Evolutionary conservation across 768 basidiomycete genomes (phyloP).

Genomic region (Galerina marginata): DNA sequence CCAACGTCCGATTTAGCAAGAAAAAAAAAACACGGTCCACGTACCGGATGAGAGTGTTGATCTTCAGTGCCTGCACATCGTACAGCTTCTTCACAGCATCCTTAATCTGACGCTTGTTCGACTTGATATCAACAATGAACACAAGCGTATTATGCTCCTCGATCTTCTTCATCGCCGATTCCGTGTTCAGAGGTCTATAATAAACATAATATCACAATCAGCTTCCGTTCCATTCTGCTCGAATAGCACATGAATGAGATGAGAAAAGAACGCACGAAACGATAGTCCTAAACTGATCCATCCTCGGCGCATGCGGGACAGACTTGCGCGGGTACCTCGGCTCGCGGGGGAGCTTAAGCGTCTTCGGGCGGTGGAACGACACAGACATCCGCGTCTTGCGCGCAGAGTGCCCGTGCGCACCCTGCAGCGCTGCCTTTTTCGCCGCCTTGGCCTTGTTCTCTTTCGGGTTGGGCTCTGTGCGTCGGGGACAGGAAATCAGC

Average conservation of each 20-base stretch:
- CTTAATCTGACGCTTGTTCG: slow-evolving; percentile 99
- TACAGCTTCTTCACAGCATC: slow-evolving; percentile 99
- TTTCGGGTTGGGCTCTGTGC: slow-evolving; percentile 42
- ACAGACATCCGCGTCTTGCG: slow-evolving; percentile 88
- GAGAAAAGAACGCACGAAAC: slow-evolving; percentile 63
- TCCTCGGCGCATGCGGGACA: slow-evolving; percentile 87
- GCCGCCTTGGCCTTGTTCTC: slow-evolving; percentile 87
- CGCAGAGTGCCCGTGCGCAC: slow-evolving; percentile 72
- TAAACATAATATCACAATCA: too few species aligned
- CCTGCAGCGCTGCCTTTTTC: slow-evolving; percentile 95
- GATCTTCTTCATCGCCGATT: slow-evolving; percentile 99
- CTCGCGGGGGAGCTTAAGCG: slow-evolving; percentile 79
- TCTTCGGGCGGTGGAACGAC: slow-evolving; percentile 96
- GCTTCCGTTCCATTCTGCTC: not conserved
- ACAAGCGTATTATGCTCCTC: slow-evolving; percentile 99
- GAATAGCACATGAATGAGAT: not conserved
- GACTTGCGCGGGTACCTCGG: slow-evolving; percentile 97
- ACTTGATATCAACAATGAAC: slow-evolving; percentile 92
- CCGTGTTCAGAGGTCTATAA: slow-evolving; percentile 87
- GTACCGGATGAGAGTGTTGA: slow-evolving; percentile 98
- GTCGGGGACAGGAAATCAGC: not conserved
- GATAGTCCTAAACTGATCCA: slow-evolving; percentile 97
- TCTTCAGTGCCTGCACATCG: slow-evolving; percentile 93
- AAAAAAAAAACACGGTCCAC: slow-evolving; percentile 25
- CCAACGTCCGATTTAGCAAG: not conserved